Conservation (phyloP, 345 rosid genomes). For the Zanthoxylum bungeanum region DNA sequence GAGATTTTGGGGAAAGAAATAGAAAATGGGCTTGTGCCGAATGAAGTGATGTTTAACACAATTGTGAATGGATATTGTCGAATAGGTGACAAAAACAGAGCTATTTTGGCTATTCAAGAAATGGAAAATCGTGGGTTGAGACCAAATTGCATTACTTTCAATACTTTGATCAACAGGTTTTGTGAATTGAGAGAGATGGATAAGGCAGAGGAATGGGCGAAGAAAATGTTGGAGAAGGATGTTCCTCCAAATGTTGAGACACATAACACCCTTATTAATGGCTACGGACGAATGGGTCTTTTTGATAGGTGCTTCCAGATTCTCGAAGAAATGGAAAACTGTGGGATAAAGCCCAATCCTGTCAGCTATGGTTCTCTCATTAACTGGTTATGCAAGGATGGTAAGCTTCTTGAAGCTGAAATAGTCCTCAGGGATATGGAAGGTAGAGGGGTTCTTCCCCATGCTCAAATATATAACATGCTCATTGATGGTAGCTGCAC, state of each 20-base stretch:
- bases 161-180: conserved; percentile 55
- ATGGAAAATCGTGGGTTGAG: conserved; percentile 63
- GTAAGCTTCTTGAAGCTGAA: conserved; percentile 77
- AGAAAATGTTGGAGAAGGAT: conserved; percentile 60
- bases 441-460: conserved; percentile 53
- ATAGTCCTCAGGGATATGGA: conserved; percentile 60
- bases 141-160: conserved; percentile 56
- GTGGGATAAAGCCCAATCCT: conserved; percentile 56
- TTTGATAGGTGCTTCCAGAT: conserved; percentile 64
- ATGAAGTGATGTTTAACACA: conserved; percentile 54
- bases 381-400: conserved; percentile 62
- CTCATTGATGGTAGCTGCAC: conserved; percentile 58
- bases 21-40: conserved; percentile 44
- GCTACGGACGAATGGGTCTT: conserved; percentile 56
- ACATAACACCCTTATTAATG: conserved; percentile 59
- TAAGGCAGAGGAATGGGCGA: conserved; percentile 59
- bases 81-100: conserved; percentile 47
- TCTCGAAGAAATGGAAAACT: conserved; percentile 76
- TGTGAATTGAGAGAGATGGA: conserved; percentile 57
- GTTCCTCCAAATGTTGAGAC: conserved; percentile 57
- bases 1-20: conserved; percentile 49
- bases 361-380: conserved; percentile 72
- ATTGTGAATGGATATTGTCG: conserved; percentile 66
- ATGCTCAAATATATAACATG: conserved; percentile 68
- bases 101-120: conserved; percentile 33